Conservation (phyloP, 345 rosid species). For the Eucalyptus globulus region DNA sequence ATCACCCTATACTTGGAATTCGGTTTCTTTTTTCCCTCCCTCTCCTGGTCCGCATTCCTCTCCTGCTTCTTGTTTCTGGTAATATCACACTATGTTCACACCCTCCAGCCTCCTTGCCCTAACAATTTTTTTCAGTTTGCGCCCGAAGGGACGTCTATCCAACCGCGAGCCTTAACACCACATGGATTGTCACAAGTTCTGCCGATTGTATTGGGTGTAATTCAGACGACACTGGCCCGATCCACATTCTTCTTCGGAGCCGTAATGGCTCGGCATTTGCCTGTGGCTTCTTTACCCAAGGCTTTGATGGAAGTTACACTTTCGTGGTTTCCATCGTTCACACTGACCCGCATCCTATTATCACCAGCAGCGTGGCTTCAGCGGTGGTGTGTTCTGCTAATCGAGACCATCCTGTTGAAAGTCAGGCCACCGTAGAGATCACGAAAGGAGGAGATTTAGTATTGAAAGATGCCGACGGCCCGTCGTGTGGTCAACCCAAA, state of each 20-base stretch:
- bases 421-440: background rate
- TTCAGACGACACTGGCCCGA: background rate
- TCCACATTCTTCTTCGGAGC: background rate
- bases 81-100: background rate
- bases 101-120: background rate
- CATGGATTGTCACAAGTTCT: background rate
- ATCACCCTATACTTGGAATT: background rate
- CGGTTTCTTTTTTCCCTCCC: background rate
- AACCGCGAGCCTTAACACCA: background rate
- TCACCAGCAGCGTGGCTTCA: background rate
- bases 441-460: background rate
- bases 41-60: background rate
- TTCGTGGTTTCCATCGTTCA: background rate
- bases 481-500: constrained; percentile 2
- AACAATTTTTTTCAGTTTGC: background rate
- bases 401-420: background rate
- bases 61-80: background rate
- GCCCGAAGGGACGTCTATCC: background rate
- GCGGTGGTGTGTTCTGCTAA: constrained; percentile 12
- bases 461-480: background rate
- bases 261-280: background rate
- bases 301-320: background rate
- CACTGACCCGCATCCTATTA: background rate
- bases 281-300: background rate
- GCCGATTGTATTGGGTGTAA: background rate